phyloP scores from a whole-genome alignment of 2,329 filamentous ascomycete species.

The Calonectria naviculata region DNA sequence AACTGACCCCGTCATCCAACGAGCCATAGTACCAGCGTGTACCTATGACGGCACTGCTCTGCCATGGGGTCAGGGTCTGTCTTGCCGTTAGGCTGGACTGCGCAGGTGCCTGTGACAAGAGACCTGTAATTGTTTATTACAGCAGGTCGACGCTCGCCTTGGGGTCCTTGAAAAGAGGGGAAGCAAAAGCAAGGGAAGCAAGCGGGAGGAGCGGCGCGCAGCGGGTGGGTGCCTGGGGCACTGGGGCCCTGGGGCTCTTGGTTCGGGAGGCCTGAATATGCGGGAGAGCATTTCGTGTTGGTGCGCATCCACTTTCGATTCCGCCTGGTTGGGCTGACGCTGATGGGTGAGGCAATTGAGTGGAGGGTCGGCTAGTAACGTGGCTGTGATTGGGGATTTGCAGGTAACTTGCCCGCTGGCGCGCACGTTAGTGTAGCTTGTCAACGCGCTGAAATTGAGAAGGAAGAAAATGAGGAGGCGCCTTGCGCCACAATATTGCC shows the following conservation, averaged over 20 bases:
- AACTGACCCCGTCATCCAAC: constrained; percentile 41
- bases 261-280: background rate
- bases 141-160: background rate
- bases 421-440: constrained; percentile 8
- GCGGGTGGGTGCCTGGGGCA: constrained; percentile 30
- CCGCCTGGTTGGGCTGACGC: background rate
- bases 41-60: constrained; percentile 6
- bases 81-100: constrained; percentile 18
- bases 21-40: constrained; percentile 6
- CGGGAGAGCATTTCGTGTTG: background rate
- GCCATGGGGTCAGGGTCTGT: constrained; percentile 20
- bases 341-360: constrained; percentile 1
- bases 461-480: constrained; percentile 10
- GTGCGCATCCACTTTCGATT: background rate
- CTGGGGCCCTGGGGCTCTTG: background rate
- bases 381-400: constrained; percentile 26
- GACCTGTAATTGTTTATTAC: background rate
- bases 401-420: constrained; percentile 20
- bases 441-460: background rate
- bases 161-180: constrained; percentile 9
- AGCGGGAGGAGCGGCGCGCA: constrained; percentile 42
- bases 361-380: constrained; percentile 10
- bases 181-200: constrained; percentile 20
- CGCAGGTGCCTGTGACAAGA: background rate
- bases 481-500: constrained; percentile 19